phyloP scores from a whole-genome alignment of 352 stramenopile genomes.

The Phytophthora pistaciae region DNA sequence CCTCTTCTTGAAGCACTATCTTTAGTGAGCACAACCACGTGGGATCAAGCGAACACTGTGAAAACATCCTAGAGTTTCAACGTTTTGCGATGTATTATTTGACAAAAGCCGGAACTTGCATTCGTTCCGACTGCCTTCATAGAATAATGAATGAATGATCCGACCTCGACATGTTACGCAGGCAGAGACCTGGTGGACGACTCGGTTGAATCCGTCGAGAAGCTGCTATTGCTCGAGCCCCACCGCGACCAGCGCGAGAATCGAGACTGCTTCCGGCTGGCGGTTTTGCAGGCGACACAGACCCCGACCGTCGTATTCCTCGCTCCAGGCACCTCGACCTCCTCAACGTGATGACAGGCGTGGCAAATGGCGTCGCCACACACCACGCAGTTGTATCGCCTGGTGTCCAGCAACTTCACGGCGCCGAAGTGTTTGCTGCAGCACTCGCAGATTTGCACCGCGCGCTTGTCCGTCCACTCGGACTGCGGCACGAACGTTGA shows the following conservation, averaged over 20 bases:
- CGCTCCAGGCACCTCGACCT: constrained; percentile 45
- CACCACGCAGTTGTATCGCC: constrained; percentile 51
- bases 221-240: constrained; percentile 7
- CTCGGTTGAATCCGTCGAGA: constrained; percentile 29
- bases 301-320: constrained; percentile 34
- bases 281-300: constrained; percentile 39
- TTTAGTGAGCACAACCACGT: constrained; percentile 20
- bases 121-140: neutral
- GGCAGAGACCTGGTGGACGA: constrained; percentile 30
- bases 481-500: constrained; percentile 37
- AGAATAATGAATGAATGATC: constrained; percentile 25
- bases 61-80: neutral
- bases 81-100: constrained; percentile 9
- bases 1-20: constrained; percentile 23
- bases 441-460: constrained; percentile 41
- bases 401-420: constrained; percentile 32
- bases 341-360: constrained; percentile 41
- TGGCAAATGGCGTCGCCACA: constrained; percentile 61
- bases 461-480: constrained; percentile 43
- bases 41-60: constrained; percentile 4
- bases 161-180: constrained; percentile 7
- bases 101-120: neutral
- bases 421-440: constrained; percentile 46
- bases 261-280: constrained; percentile 15
- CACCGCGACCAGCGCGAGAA: constrained; percentile 29